Evolutionary conservation across 2,329 filamentous ascomycete genomes (phyloP).

Genomic region (Pseudogymnoascus sp.): DNA sequence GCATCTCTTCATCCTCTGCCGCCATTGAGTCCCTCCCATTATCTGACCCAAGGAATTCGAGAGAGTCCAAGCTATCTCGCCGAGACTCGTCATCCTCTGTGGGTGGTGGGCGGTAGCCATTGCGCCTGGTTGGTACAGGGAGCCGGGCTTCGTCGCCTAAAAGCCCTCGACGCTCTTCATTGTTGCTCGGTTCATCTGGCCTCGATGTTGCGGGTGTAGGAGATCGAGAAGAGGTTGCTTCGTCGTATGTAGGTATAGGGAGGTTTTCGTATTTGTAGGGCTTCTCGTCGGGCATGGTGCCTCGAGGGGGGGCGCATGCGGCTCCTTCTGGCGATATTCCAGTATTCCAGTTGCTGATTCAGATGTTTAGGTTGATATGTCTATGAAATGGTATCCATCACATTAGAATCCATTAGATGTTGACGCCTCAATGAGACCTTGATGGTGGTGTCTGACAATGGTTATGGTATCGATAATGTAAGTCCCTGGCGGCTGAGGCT

Average conservation of each 20-base stretch:
- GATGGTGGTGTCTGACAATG: constrained; percentile 3
- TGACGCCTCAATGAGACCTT: neutral
- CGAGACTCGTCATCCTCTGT: constrained; percentile 67
- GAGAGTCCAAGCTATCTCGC: constrained; percentile 24
- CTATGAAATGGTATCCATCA: neutral
- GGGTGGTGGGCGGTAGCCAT: constrained; percentile 69
- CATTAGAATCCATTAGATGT: constrained; percentile 1
- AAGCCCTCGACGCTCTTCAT: constrained; percentile 71
- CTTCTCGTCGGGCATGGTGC: constrained; percentile 41
- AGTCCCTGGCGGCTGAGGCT: neutral
- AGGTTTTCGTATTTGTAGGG: constrained; percentile 49
- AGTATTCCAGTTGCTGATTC: neutral
- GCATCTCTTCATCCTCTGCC: constrained; percentile 54
- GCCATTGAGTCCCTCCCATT: constrained; percentile 41
- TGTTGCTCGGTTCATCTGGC: constrained; percentile 55
- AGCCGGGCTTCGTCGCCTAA: constrained; percentile 43
- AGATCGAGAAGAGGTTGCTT: constrained; percentile 57
- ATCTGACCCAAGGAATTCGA: constrained; percentile 44
- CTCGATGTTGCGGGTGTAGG: constrained; percentile 54
- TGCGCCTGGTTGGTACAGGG: constrained; percentile 34
- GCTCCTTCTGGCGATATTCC: neutral
- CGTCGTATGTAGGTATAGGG: constrained; percentile 77
- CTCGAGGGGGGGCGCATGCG: constrained; percentile 4
- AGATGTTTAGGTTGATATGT: neutral
- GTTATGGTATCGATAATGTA: neutral